These are phyloP conservation scores for Ulvella scutata DNA, from an alignment of 139 green algal species.

Conservation along the genomic window DNA sequence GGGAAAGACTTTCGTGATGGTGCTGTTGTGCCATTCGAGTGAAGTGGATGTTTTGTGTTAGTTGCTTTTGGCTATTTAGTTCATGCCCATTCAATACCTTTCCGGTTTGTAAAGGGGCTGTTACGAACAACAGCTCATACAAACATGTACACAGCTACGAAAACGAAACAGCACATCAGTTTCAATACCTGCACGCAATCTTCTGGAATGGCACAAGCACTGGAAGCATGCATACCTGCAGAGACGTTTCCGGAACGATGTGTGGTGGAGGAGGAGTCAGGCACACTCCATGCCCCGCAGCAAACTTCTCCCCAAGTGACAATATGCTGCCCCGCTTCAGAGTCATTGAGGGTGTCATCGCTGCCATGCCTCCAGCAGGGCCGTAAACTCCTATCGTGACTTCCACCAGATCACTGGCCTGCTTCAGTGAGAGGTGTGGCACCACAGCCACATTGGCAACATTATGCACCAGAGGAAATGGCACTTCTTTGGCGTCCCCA, in stretches of 20 bases:
- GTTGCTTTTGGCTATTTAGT: too few relatives aligned
- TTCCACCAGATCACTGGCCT: background rate
- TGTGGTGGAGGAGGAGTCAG: background rate
- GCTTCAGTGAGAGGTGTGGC: background rate
- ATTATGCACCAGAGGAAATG: background rate
- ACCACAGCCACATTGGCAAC: background rate
- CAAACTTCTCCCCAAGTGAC: background rate
- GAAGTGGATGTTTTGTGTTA: too few relatives aligned
- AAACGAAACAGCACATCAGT: background rate
- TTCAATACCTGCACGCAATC: background rate
- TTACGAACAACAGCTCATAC: too few relatives aligned
- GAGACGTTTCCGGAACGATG: background rate
- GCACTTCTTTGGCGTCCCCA: background rate
- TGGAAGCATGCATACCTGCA: background rate
- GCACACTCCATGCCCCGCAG: background rate
- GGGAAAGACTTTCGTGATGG: too few relatives aligned
- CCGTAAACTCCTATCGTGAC: background rate
- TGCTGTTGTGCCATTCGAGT: too few relatives aligned
- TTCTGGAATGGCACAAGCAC: background rate
- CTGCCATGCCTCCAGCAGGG: background rate
- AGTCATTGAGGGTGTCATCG: background rate
- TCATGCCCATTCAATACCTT: too few relatives aligned
- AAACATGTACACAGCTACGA: background rate
- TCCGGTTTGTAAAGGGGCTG: too few relatives aligned
- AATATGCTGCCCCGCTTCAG: background rate